phyloP scores from a whole-genome alignment of 192 early-diverging fungal genomes.

The Diversispora eburnea region DNA sequence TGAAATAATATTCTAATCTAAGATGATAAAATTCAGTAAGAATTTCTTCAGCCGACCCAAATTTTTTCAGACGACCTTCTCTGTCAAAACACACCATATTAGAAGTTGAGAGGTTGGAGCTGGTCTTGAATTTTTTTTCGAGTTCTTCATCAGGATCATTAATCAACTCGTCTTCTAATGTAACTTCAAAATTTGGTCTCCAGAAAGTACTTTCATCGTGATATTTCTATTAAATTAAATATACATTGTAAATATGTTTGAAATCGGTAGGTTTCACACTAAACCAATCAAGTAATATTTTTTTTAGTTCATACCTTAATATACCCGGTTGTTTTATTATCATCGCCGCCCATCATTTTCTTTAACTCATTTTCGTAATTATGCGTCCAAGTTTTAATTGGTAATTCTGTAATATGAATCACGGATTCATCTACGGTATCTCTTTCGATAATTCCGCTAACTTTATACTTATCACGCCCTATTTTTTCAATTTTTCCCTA shows the following conservation, averaged over 20 bases:
- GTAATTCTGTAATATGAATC: conserved; percentile 87
- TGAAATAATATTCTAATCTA: conserved; percentile 78
- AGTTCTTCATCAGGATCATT: conserved; percentile 75
- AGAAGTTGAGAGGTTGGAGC: conserved; percentile 66
- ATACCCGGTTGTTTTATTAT: no score
- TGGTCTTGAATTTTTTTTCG: conserved; percentile 79
- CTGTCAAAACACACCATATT: conserved; percentile 96
- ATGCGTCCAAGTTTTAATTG: conserved; percentile 85
- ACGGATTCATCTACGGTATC: conserved; percentile 58
- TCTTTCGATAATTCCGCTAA: conserved; percentile 66
- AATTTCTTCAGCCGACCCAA: conserved; percentile 71
- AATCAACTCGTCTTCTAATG: conserved; percentile 69
- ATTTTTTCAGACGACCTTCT: conserved; percentile 80
- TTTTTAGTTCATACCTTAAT: no score
- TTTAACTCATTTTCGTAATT: conserved; percentile 75
- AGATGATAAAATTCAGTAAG: conserved; percentile 86
- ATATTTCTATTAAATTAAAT: no score
- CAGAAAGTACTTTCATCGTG: background rate
- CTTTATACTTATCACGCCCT: conserved; percentile 57
- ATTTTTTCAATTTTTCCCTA: conserved; percentile 28
- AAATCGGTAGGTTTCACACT: no score
- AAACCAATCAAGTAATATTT: no score
- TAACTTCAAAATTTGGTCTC: conserved; percentile 42
- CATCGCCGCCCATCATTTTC: no score
- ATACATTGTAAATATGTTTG: no score